Conservation (phyloP, 2,329 filamentous ascomycete species). For the Cordyceps javanica region DNA sequence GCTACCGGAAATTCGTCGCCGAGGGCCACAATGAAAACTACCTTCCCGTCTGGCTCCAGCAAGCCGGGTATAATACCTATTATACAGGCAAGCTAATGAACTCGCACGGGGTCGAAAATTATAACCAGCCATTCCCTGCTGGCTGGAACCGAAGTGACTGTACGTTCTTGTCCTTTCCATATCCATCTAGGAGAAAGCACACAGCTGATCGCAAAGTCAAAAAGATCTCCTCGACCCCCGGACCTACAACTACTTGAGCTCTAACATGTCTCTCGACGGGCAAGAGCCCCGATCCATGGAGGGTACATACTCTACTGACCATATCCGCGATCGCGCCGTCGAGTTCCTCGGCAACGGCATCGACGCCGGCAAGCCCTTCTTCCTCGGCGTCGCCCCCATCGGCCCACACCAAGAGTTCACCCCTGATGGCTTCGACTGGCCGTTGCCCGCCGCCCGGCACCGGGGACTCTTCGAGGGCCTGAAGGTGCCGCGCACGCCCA, state of each 20-base stretch:
- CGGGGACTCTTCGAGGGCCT: constrained; percentile 53
- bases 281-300: not conserved
- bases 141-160: constrained; percentile 42
- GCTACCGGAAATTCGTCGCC: constrained; percentile 59
- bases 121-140: constrained; percentile 47
- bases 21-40: constrained; percentile 62
- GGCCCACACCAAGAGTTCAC: constrained; percentile 46
- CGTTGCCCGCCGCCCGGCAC: constrained; percentile 55
- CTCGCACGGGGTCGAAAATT: constrained; percentile 53
- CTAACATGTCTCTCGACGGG: constrained; percentile 30
- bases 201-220: not conserved
- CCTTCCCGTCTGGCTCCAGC: constrained; percentile 64
- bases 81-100: constrained; percentile 72
- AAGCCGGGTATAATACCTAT: constrained; percentile 63
- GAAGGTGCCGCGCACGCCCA: constrained; percentile 53
- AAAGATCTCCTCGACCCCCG: not conserved
- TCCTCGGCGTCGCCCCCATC: constrained; percentile 59
- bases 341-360: constrained; percentile 58
- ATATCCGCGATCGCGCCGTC: constrained; percentile 52
- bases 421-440: constrained; percentile 20
- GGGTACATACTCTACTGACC: constrained; percentile 42
- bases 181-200: not conserved
- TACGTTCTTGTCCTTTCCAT: not conserved
- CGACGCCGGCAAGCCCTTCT: constrained; percentile 52
- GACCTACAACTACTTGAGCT: constrained; percentile 38